Base-by-base conservation (phyloP, 2,329 filamentous ascomycete species). In the Periconia sp. region DNA sequence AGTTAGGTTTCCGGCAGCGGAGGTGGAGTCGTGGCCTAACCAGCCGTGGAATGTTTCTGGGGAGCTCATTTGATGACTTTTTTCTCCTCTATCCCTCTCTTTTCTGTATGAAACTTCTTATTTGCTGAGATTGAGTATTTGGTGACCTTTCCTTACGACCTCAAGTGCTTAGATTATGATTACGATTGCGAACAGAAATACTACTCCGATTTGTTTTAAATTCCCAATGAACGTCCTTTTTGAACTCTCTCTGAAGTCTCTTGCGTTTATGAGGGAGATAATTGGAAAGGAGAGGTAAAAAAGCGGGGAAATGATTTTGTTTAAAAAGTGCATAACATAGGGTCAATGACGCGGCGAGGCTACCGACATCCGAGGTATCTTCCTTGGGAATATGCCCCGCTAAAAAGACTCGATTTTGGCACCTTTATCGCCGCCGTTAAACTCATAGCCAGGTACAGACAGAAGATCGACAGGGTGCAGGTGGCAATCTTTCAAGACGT, bases 21-120 rank as follows among this genome's bases (percentile, higher is more conserved):
- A 71, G 54, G 72, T 70, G 31, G 75, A 62, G 69, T 80, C 79
- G 35, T 80, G 76, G 64, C 79, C 82, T 59, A 84, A 74, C 82
- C 82, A 85, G 63, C 82, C 82, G 65, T 82, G 76, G 65, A 85
- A 85, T 52, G 78, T 79, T 69, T 80, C 66, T 15, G 69, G 62
- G 23, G 67, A 66, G 43, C 60, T 48, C 10, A 44, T 55, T 37
- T 13, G 6, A 11, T 14, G 15, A 5, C 15, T 31, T 27, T 20
- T 15, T 45, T 45, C 15, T 33, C n/a, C 18, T 47, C 23, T 20
- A 14, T 41, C 6, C 19, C 8, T 37, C 33, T 37, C 33, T 37
- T 37, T 37, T 37, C 33, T 37, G 13, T 37, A 3, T 27, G 3
- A 27, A 8, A 5, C 8, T 27, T 27, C 23, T 27, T 3, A 27